Percentiles rank a stretch among this genome's conserved stretches.
Conservation (phyloP, 805 yeast species). For the Saccharomyces kudriavzevii region DNA sequence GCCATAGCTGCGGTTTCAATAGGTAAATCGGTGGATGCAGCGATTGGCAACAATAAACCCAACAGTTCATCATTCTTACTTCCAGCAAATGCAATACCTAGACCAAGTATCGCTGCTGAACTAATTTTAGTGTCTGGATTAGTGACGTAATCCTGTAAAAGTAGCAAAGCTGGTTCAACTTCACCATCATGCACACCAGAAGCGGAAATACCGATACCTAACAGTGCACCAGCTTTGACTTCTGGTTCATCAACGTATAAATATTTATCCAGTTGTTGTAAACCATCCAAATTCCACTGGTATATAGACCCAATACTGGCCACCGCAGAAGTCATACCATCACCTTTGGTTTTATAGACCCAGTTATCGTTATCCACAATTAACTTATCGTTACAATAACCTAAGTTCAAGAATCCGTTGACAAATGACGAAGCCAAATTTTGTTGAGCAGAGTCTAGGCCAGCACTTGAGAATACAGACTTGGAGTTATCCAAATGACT, state of each 20-base stretch:
- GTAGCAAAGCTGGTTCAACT: slow-evolving; percentile 81
- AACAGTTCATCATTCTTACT: slow-evolving; percentile 79
- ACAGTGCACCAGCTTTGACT: slow-evolving; percentile 90
- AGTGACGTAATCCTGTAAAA: slow-evolving; percentile 74
- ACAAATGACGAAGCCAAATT: slow-evolving; percentile 93
- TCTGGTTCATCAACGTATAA: slow-evolving; percentile 78
- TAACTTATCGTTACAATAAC: slow-evolving; percentile 79
- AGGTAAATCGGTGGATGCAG: slow-evolving; percentile 65
- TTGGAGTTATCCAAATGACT: slow-evolving; percentile 74
- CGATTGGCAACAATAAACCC: slow-evolving; percentile 69
- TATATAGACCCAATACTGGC: slow-evolving; percentile 85
- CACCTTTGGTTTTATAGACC: slow-evolving; percentile 87
- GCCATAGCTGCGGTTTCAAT: slow-evolving; percentile 80
- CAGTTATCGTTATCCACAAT: slow-evolving; percentile 73
- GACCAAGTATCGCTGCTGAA: slow-evolving; percentile 78
- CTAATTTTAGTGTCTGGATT: slow-evolving; percentile 57
- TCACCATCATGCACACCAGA: slow-evolving; percentile 87
- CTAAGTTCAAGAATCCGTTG: slow-evolving; percentile 83
- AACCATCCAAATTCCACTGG: slow-evolving; percentile 91
- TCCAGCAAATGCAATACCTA: slow-evolving; percentile 93
- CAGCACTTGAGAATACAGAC: slow-evolving; percentile 42
- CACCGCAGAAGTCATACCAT: slow-evolving; percentile 85
- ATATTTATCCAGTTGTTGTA: slow-evolving; percentile 82
- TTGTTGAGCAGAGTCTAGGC: slow-evolving; percentile 86
- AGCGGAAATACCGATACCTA: slow-evolving; percentile 90